A percentile compares a stretch with the other conserved stretches of the same genome.
Conservation (phyloP, 345 rosid species). For the Citrus glauca region DNA sequence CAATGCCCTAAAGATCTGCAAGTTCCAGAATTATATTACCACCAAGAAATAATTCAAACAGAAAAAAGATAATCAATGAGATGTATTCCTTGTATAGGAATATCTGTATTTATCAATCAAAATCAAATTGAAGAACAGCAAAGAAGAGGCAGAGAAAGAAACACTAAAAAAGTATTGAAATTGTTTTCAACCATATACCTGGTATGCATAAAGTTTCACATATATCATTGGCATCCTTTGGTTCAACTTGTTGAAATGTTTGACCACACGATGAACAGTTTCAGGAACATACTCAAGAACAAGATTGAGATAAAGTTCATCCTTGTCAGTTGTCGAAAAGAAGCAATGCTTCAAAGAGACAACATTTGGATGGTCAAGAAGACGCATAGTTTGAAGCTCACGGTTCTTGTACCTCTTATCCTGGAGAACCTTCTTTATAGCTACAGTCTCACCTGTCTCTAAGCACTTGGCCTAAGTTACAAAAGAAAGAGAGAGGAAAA, state of each 20-base stretch:
- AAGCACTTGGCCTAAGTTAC: slow-evolving; percentile 77
- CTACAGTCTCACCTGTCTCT: slow-evolving; percentile 96
- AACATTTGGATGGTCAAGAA: slow-evolving; percentile 92
- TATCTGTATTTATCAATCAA: neutral
- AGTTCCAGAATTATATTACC: slow-evolving; percentile 8
- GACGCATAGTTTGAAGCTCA: slow-evolving; percentile 97
- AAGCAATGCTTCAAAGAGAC: slow-evolving; percentile 91
- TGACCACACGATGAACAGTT: slow-evolving; percentile 86
- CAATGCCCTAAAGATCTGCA: slow-evolving; percentile 92
- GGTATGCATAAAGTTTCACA: slow-evolving; percentile 88
- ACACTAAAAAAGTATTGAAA: neutral
- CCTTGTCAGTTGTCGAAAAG: slow-evolving; percentile 94
- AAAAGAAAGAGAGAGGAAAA: neutral
- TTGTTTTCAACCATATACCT: slow-evolving; percentile 35
- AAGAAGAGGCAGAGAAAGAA: neutral
- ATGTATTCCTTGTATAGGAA: neutral
- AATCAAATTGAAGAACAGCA: neutral
- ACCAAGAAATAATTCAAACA: neutral
- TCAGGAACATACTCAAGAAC: slow-evolving; percentile 98
- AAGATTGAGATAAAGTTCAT: slow-evolving; percentile 91
- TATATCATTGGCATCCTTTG: slow-evolving; percentile 92
- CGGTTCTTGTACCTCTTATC: slow-evolving; percentile 98
- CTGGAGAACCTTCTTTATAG: slow-evolving; percentile 96
- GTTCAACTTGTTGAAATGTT: slow-evolving; percentile 84
- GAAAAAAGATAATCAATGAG: neutral